These are phyloP conservation scores for Gnetum montanum DNA, from an alignment of 75 land plant species.

Conservation along the genomic window DNA sequence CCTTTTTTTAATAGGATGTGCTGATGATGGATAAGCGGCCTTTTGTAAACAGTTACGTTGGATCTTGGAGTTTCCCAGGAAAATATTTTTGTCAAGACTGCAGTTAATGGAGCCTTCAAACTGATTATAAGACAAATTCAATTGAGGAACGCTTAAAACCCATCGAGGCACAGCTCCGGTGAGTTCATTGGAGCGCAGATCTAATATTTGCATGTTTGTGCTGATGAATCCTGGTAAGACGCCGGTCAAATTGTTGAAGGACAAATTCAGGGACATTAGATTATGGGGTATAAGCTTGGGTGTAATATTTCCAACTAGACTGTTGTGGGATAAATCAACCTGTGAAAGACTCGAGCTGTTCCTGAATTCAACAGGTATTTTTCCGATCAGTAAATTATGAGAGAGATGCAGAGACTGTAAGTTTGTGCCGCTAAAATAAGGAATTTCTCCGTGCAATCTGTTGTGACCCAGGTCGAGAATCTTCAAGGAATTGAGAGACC, in stretches of 20 bases:
- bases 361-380: not conserved
- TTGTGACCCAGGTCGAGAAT: too few species aligned
- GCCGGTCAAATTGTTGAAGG: not conserved
- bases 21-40: too few species aligned
- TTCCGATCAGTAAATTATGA: slow-evolving; percentile 2
- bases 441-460: slow-evolving; percentile 11
- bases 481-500: too few species aligned
- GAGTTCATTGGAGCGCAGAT: not conserved
- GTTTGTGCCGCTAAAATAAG: slow-evolving; percentile 7
- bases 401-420: slow-evolving; percentile 24
- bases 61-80: slow-evolving; percentile 30
- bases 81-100: slow-evolving; percentile 14
- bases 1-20: too few species aligned
- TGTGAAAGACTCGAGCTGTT: not conserved
- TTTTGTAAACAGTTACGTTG: slow-evolving; percentile 31
- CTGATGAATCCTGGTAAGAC: too few species aligned
- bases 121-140: slow-evolving; percentile 58
- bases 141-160: slow-evolving; percentile 13
- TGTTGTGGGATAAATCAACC: not conserved
- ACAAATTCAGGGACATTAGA: too few species aligned
- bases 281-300: too few species aligned
- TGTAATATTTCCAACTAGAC: not conserved
- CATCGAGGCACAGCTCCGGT: not conserved
- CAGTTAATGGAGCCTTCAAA: slow-evolving; percentile 35
- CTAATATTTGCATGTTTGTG: not conserved